Evolutionary conservation across 768 basidiomycete species (phyloP), one percentile per base, ranked within the genome.

Genomic region (Leccinum incarnatum): DNA sequence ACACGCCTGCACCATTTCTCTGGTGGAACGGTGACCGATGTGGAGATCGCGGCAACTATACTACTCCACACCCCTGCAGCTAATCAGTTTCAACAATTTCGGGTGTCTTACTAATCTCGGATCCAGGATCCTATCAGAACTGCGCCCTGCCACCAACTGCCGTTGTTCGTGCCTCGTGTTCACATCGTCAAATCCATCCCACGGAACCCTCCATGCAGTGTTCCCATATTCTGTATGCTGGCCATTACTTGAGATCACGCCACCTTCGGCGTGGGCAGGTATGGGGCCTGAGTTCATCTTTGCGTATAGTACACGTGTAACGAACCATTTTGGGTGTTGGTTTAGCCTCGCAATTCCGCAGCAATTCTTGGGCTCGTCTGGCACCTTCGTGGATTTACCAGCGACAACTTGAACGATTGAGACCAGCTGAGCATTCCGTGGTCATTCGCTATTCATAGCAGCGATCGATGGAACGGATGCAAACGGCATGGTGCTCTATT

Each of bases 151-250:
- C 58, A 55, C 51, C 14, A 25, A 61, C 63, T 53, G 56, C 56
- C 51, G 47, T 54, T 49, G 49, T 58, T 56, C n/a, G 23, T 53
- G 61, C 72, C 70, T 72, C 70, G 61, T 74, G 72, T 72, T 72
- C 29, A 30, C 60, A 30, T 52, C 68, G 52, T 64, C 56, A 55
- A 59, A 49, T 57, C 52, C 32, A 54, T 62, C 67, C 42, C 53
- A 69, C 57, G 67, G 59, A 51, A 46, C 40, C 34, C 52, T 45
- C 56, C 59, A 54, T 45, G 55, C 49, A 62, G 54, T 32, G 46
- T 59, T 64, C 32, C 55, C 57, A 54, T 64, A 57, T 23, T 10
- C 25, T 42, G 53, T 64, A 58, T 25, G 17, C 27, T 47, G 54
- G 40, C 19, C 42, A 48, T 30, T 27, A 42, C 48, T 32, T 60